Conservation (phyloP, 495 filamentous ascomycete genomes). For the Mytilinidion resinicola region DNA sequence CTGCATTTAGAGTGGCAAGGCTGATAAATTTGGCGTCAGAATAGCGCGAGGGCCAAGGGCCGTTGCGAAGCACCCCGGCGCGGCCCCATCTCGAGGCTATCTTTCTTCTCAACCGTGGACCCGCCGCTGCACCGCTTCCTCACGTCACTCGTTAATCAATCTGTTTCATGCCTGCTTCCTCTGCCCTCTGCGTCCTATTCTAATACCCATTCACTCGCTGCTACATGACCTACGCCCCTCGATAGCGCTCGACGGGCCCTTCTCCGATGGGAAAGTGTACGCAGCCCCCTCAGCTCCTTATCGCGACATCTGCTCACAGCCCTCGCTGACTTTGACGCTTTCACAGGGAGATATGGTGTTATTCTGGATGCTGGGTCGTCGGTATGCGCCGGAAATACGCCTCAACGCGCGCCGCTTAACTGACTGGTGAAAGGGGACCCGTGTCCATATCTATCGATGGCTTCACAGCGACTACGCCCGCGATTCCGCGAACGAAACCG, state of each 20-base stretch:
- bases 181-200: neutral
- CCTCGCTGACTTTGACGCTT: conserved; percentile 5
- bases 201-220: conserved; percentile 2
- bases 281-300: conserved; percentile 15
- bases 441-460: conserved; percentile 91
- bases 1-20: too few species aligned
- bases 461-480: conserved; percentile 64
- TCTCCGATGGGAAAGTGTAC: conserved; percentile 31
- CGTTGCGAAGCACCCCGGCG: neutral
- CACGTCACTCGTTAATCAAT: conserved; percentile 29
- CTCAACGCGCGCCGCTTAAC: neutral
- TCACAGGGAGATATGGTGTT: conserved; percentile 54
- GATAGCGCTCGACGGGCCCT: conserved; percentile 10
- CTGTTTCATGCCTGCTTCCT: neutral
- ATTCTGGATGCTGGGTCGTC: conserved; percentile 67
- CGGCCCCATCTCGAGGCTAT: neutral
- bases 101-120: neutral
- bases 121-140: neutral
- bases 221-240: conserved; percentile 15
- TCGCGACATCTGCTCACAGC: neutral
- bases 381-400: conserved; percentile 36
- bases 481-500: conserved; percentile 50
- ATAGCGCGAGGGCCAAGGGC: too few species aligned
- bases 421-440: conserved; percentile 58
- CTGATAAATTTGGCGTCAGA: too few species aligned